Evolutionary conservation across 1,284 basidiomycete species (phyloP).

Genomic region (Boletus semigastroideus): DNA sequence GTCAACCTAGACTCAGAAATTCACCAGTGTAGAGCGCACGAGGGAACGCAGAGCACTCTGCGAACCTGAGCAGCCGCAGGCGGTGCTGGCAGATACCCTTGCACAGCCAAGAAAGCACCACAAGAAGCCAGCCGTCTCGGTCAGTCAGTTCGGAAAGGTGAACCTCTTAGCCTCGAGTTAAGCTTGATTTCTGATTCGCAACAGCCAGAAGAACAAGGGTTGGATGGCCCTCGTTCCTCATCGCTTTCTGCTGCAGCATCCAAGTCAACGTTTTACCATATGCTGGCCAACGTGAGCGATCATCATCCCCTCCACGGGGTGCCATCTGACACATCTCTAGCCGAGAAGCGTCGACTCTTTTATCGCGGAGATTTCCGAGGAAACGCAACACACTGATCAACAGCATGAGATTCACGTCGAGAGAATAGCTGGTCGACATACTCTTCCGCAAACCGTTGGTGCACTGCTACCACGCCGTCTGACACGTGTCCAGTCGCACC

Average conservation of each 20-base stretch:
- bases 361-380: slow-evolving; percentile 43
- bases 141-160: slow-evolving; percentile 58
- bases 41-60: slow-evolving; percentile 46
- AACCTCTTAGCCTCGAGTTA: slow-evolving; percentile 9
- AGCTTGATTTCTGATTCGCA: slow-evolving; percentile 4
- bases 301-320: slow-evolving; percentile 1
- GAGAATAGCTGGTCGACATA: slow-evolving; percentile 50
- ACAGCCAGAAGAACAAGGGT: slow-evolving; percentile 21
- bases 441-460: slow-evolving; percentile 49
- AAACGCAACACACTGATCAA: slow-evolving; percentile 42
- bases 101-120: slow-evolving; percentile 28
- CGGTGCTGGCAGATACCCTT: slow-evolving; percentile 17
- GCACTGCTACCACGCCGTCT: slow-evolving; percentile 53
- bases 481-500: slow-evolving; percentile 47
- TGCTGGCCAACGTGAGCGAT: slow-evolving; percentile 44
- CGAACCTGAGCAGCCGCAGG: slow-evolving; percentile 26
- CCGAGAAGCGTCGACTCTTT: slow-evolving; percentile 53
- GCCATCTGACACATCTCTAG: slow-evolving; percentile 28
- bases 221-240: slow-evolving; percentile 27
- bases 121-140: slow-evolving; percentile 48
- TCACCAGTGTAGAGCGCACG: slow-evolving; percentile 53
- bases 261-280: slow-evolving; percentile 50
- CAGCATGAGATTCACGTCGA: slow-evolving; percentile 57
- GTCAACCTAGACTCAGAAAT: slow-evolving; percentile 40
- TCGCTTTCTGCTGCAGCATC: slow-evolving; percentile 39